These are phyloP conservation scores for Eudorina sp. DNA, from an alignment of 139 green algal species.

Conservation along the genomic window DNA sequence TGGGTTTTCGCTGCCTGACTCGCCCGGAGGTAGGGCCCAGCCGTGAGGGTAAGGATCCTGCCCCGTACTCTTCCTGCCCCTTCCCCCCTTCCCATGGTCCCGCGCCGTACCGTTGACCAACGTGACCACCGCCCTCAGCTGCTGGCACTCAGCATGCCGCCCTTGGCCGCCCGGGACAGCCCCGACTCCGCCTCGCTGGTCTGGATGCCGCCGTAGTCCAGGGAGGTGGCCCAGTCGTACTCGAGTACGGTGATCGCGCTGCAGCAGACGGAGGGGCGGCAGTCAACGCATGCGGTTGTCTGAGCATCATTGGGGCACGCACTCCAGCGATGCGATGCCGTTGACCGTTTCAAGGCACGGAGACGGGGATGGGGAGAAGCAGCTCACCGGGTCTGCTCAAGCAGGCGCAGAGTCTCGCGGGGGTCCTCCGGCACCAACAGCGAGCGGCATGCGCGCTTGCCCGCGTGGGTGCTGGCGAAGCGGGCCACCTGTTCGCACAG, in stretches of 20 bases:
- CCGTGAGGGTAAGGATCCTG: no score
- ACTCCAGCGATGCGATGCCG: no score
- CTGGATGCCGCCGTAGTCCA: constrained; percentile 87
- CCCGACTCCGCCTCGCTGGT: constrained; percentile 67
- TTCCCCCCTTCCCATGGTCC: no score
- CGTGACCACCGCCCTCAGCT: constrained; percentile 41
- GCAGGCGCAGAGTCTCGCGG: constrained; percentile 52
- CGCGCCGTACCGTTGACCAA: constrained; percentile 9
- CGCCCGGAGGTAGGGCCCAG: no score
- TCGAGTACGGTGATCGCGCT: constrained; percentile 72
- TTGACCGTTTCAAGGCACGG: no score
- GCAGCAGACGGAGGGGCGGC: neutral
- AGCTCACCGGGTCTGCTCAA: constrained; percentile 73
- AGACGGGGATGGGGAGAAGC: neutral
- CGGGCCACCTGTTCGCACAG: constrained; percentile 77
- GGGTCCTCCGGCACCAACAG: constrained; percentile 55
- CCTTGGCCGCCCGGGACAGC: constrained; percentile 71
- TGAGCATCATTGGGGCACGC: no score
- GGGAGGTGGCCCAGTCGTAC: constrained; percentile 62
- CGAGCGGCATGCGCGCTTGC: constrained; percentile 62
- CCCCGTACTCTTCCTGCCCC: no score
- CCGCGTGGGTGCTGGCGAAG: constrained; percentile 79
- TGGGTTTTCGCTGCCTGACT: no score
- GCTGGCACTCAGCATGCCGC: constrained; percentile 70
- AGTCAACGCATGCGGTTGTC: no score